Base-by-base conservation (phyloP, 768 basidiomycete genomes). In the Lactarius pseudohatsudake region DNA sequence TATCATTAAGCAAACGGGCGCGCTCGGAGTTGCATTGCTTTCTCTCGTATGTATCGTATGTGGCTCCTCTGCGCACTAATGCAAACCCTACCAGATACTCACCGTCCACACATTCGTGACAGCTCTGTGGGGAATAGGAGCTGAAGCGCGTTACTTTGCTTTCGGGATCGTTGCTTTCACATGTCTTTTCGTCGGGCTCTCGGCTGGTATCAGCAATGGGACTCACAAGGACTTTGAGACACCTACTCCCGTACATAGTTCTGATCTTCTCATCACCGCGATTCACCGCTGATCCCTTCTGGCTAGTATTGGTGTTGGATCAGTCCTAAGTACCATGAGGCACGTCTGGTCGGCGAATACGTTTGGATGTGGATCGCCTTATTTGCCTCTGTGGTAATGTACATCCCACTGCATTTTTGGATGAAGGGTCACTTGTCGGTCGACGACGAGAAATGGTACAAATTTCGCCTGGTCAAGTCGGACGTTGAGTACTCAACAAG, bases 341-440 rank as follows among this genome's bases (percentile, higher is more conserved):
- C 76, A 62, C 74, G 77, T 20, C 73, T 81, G 20, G 76, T 66
- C 53, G 79, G 79, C 1, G 80, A 81, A 70, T 82, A 82, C 64
- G 30, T 80, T n/a, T 82, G 82, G 82, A 15, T 81, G 54, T 81
- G 81, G 81, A 57, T 80, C 34, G 74, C 80, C 5, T 73, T 81
- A 13, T 67, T 70, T 32, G 67, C 76, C 55, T 79, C 79, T 11
- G 63, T 76, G 28, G n/a, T 76, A 9, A 64, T 75, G 2, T 81
- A 80, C 69, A 65, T 76, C 57, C 74, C 75, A 1, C 72, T 80
- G 26, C 78, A 75, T 70, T 72, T 80, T 62, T 76, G 77, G 73
- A 74, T 72, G 32, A 69, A 73, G 28, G 77, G 77, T 3, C 76
- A 77, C 66, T 72, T 81, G 56, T 69, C 69, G 32, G 69, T 75